Conservation (phyloP, 352 stramenopile species). For the Globisporangium acanthophoron region DNA sequence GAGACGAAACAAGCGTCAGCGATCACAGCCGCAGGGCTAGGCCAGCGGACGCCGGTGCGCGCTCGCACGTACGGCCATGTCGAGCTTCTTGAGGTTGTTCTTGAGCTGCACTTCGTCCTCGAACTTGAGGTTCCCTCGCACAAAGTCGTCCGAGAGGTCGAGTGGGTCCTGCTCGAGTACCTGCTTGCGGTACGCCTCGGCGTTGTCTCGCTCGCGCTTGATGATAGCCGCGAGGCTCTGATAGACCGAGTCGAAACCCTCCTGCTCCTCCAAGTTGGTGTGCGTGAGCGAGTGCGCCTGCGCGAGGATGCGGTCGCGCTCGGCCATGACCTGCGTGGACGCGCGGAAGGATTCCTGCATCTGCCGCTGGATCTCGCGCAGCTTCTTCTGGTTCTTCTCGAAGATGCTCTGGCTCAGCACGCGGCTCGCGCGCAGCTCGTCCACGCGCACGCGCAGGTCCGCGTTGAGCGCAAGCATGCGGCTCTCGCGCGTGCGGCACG, state of each 20-base stretch:
- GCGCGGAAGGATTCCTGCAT: constrained; percentile 72
- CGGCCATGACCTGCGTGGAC: constrained; percentile 64
- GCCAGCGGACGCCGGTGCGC: no score
- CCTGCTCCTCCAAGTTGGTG: constrained; percentile 72
- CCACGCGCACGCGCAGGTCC: constrained; percentile 45
- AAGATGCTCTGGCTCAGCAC: constrained; percentile 70
- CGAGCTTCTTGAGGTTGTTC: constrained; percentile 51
- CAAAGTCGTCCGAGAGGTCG: constrained; percentile 61
- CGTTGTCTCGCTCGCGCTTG: constrained; percentile 66
- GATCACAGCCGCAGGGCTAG: no score
- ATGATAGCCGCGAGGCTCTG: constrained; percentile 68
- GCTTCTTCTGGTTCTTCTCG: constrained; percentile 73
- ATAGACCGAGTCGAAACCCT: constrained; percentile 70
- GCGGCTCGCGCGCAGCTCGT: constrained; percentile 56
- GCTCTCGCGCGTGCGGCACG: constrained; percentile 68
- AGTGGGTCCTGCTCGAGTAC: constrained; percentile 67
- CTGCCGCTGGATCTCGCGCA: constrained; percentile 67
- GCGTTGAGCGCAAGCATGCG: constrained; percentile 62
- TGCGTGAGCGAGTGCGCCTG: constrained; percentile 62
- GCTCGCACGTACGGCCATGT: constrained; percentile 35
- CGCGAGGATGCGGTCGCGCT: constrained; percentile 64
- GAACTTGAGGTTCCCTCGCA: constrained; percentile 68
- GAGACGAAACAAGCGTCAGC: no score
- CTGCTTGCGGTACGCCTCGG: constrained; percentile 73
- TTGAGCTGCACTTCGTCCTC: constrained; percentile 77